A percentile compares a stretch with the other conserved stretches of the same genome.
phyloP scores from a whole-genome alignment of 169 alveolate genomes.

The Plasmodium fragile region DNA sequence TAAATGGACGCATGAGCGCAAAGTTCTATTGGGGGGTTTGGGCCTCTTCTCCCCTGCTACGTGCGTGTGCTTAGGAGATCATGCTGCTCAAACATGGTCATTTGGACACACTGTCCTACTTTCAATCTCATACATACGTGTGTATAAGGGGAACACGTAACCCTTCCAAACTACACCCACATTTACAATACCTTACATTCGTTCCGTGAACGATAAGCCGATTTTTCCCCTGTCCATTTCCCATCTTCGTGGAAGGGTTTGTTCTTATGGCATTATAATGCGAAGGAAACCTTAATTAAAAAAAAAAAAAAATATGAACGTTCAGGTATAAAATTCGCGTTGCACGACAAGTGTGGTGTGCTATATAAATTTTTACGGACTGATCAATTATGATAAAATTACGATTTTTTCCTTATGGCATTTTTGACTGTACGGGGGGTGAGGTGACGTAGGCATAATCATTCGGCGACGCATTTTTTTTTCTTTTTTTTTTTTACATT shows the following conservation, averaged over 20 bases:
- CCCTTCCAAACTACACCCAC: background rate
- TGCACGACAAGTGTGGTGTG: background rate
- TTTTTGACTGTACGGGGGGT: background rate
- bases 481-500: background rate
- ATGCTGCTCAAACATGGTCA: background rate
- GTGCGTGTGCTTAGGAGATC: background rate
- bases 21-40: background rate
- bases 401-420: background rate
- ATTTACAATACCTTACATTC: conserved; percentile 46
- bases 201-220: conserved; percentile 70
- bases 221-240: conserved; percentile 65
- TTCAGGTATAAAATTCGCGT: conserved; percentile 3
- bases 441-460: background rate
- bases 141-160: background rate
- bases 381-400: background rate
- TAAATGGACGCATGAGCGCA: background rate
- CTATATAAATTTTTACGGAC: background rate
- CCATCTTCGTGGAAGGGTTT: conserved; percentile 15
- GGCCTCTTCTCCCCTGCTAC: background rate
- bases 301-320: conserved; percentile 23
- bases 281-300: background rate
- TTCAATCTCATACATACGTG: background rate
- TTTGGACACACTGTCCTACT: background rate
- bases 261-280: background rate
- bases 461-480: background rate